phyloP scores from a whole-genome alignment of 179 eudicot species.

The Nepenthes alata region DNA sequence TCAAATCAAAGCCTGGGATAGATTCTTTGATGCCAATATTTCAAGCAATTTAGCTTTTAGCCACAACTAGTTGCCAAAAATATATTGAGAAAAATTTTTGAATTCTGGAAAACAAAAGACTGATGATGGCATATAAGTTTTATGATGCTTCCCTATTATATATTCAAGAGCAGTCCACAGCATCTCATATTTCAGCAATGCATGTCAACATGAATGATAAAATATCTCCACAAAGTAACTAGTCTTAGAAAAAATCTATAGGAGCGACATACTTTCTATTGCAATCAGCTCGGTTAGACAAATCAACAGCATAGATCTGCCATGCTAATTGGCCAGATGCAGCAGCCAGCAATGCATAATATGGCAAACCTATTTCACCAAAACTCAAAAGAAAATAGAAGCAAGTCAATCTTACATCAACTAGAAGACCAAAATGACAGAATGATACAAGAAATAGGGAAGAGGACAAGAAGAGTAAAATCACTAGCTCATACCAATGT shows the following conservation, averaged over 20 bases:
- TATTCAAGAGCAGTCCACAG: neutral
- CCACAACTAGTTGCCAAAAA: neutral
- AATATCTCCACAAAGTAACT: neutral
- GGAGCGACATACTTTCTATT: conserved; percentile 53
- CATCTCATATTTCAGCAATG: neutral
- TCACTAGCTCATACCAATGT: conserved; percentile 34
- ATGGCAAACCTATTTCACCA: conserved; percentile 70
- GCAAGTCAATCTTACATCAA: neutral
- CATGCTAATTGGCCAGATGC: conserved; percentile 76
- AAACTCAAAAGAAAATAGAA: neutral
- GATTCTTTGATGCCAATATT: neutral
- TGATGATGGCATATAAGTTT: neutral
- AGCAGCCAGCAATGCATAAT: conserved; percentile 45
- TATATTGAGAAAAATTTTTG: neutral
- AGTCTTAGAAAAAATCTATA: neutral
- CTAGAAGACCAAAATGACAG: neutral
- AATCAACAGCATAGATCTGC: conserved; percentile 76
- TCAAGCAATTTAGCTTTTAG: neutral
- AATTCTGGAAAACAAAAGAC: neutral
- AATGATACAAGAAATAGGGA: neutral
- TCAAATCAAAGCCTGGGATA: neutral
- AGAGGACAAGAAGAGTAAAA: neutral
- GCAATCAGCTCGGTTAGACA: conserved; percentile 69
- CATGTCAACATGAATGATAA: neutral
- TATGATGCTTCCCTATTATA: neutral